Base-by-base conservation (phyloP, 2,329 filamentous ascomycete genomes). In the Aureobasidium sp. region DNA sequence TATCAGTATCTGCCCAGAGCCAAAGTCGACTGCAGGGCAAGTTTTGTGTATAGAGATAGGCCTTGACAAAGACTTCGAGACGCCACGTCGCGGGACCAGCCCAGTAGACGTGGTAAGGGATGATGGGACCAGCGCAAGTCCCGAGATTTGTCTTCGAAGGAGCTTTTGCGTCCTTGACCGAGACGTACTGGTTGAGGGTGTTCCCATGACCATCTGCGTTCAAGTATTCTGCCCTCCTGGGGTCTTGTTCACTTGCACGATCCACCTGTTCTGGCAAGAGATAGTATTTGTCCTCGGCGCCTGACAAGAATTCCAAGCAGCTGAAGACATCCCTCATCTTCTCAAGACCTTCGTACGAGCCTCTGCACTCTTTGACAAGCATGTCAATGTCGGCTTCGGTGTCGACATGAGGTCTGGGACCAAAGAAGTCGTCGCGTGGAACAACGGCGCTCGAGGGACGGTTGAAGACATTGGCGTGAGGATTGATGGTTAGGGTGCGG, bases 101-200 rank as follows among this genome's bases (percentile, higher is more conserved):
- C 81, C 81, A 83, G 75, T 83, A 83, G 32, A 78, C 77, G 65
- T 83, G 81, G 57, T 80, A 83, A 4, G 80, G 80, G 34, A 82
- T 75, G 64, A 83, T 80, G n/a, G 81, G 80, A 2, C 81, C 81
- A 45, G 79, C 74, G 64, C 81, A 83, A 30, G 76, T 74, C n/a
- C 80, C 81, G 41, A 78, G 74, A 10, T 69, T 73, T 2, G 71
- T 66, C 54, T 75, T 76, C 21, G 78, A 73, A 3, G 73, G 69
- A 2, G 72, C 63, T 9, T 70, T 65, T 2, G 74, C 73, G 3
- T 76, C 70, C 2, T 72, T 63, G 5, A 71, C 59, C 6, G 76
- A 71, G n/a, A 70, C 65, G 49, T 77, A 77, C n/a, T 65, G 71
- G 25, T 62, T 64, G 25, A 74, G 63, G 10, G 72, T 74, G 63